Evolutionary conservation across 352 stramenopile genomes (phyloP).

Genomic region (Phytophthora crassamura): DNA sequence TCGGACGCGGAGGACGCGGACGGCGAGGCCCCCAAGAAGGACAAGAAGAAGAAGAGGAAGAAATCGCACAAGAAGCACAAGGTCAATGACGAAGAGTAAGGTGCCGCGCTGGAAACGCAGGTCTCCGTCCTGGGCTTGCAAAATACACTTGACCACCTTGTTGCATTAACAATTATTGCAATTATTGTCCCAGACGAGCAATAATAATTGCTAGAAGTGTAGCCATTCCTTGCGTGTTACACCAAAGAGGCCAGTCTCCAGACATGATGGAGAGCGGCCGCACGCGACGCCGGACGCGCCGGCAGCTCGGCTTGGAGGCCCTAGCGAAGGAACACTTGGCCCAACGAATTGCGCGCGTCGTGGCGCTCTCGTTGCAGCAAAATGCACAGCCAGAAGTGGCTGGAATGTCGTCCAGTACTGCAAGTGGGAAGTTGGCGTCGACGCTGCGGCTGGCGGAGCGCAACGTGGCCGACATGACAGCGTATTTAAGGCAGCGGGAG

Average conservation of each 20-base stretch:
- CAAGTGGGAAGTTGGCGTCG: conserved; percentile 22
- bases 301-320: conserved; percentile 29
- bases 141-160: conserved; percentile 13
- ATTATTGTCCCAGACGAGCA: no score
- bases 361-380: conserved; percentile 37
- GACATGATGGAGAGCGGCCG: conserved; percentile 4
- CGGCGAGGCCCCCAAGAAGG: conserved; percentile 58
- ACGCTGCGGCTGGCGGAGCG: conserved; percentile 36
- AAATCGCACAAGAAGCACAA: conserved; percentile 77
- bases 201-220: conserved; percentile 1
- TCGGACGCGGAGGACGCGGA: conserved; percentile 66
- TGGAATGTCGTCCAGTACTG: background rate
- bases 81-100: conserved; percentile 38
- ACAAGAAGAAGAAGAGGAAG: conserved; percentile 71
- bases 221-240: conserved; percentile 25
- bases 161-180: background rate
- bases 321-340: conserved; percentile 22
- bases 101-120: conserved; percentile 1
- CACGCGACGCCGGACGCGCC: conserved; percentile 8
- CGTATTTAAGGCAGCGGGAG: conserved; percentile 22
- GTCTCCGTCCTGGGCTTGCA: background rate
- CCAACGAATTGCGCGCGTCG: conserved; percentile 28
- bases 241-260: conserved; percentile 5
- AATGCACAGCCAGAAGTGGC: background rate
- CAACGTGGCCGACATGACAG: conserved; percentile 39